Conservation (phyloP, 768 basidiomycete species). For the Boletus rufocinnamomeus region DNA sequence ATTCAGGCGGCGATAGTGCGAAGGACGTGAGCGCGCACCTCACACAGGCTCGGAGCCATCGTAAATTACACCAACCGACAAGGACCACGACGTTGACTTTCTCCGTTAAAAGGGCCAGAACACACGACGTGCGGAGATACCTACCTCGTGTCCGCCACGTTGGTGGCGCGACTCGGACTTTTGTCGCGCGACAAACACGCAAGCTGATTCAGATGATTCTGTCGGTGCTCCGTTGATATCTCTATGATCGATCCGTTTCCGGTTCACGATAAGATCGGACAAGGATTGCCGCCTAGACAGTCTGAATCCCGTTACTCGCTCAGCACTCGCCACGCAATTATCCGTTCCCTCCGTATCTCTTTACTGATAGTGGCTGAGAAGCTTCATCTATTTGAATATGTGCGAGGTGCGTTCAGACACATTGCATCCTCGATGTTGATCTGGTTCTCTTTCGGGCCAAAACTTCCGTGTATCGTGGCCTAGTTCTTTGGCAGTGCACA, state of each 20-base stretch:
- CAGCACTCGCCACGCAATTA: constrained; percentile 5
- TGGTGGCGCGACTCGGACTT: constrained; percentile 15
- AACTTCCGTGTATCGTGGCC: constrained; percentile 23
- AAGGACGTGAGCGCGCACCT: constrained; percentile 26
- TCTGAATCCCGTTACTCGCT: background rate
- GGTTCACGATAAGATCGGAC: constrained; percentile 22
- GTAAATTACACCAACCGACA: constrained; percentile 16
- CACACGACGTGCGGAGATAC: constrained; percentile 2
- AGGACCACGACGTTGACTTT: constrained; percentile 9
- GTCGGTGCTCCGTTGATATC: constrained; percentile 7
- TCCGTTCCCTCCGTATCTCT: constrained; percentile 21
- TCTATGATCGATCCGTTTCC: constrained; percentile 15
- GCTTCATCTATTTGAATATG: constrained; percentile 33
- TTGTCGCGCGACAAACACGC: constrained; percentile 7
- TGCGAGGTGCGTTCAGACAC: constrained; percentile 18
- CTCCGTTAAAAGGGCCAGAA: constrained; percentile 14
- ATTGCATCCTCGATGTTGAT: constrained; percentile 32
- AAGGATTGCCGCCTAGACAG: background rate
- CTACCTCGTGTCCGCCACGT: constrained; percentile 32
- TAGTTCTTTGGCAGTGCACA: constrained; percentile 25
- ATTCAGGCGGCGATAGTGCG: constrained; percentile 3
- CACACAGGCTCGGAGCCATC: constrained; percentile 33
- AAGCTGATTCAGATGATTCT: constrained; percentile 2
- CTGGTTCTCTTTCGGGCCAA: constrained; percentile 10
- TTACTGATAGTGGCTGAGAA: constrained; percentile 22